Base-by-base conservation (phyloP, 768 basidiomycete species). In the Suillus clintonianus region DNA sequence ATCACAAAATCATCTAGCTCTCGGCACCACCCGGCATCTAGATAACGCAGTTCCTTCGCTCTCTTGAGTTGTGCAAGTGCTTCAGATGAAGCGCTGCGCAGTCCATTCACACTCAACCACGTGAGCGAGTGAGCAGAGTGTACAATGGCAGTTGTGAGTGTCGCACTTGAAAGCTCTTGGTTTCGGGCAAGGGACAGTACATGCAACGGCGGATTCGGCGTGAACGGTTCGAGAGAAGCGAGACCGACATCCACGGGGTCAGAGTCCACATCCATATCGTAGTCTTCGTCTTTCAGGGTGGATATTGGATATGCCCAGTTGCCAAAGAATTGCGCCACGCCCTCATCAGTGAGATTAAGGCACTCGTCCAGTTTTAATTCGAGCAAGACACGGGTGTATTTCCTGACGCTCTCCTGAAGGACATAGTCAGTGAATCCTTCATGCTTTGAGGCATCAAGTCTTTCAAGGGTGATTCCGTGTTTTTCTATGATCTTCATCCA, bases 11-110 rank as follows among this genome's bases (percentile, higher is more conserved):
- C 91, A 63, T 95, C 90, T 45, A 92, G 82, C 24, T 85, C 83
- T 55, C 96, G 79, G 69, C 95, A 95, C 85, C 91, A 99, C 1
- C 95, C 90, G 3, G 95, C 76, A 70, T 99, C 92, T 45, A 98
- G 65, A 71, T 78, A 82, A 68, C 72, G 77, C 71, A 97, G 65
- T 41, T 81, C 76, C 3, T 67, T 70, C 17, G 75, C 80, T 11
- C 42, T 74, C 78, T 72, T 71, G 48, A 75, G 72, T 27, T 77
- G 70, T 14, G 68, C 77, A 34, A 91, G 72, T 2, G 78, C 74
- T 14, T 85, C 85, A 39, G 82, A 79, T 0, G 82, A 80, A 0
- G 86, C 80, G 4, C 83, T 83, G 71, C 89, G 89, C 86, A 91
- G 88, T 3, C 91, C 89, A 59, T 95, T 94, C 70, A 99, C 83